phyloP scores from a whole-genome alignment of 2,329 filamentous ascomycete genomes.

The Stagonosporopsis rhizophila region DNA sequence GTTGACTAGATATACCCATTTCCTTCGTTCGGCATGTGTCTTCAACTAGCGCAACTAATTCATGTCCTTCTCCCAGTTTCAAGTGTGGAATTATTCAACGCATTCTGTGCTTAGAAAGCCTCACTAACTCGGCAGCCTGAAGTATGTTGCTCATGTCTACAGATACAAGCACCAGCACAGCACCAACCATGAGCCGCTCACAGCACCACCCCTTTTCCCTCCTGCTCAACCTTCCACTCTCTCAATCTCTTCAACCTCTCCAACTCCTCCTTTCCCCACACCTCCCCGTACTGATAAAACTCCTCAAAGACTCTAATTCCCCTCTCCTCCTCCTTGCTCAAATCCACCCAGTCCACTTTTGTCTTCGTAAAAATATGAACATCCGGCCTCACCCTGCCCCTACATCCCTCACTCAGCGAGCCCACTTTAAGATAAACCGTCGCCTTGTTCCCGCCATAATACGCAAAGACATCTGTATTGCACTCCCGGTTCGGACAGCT shows the following conservation, averaged over 20 bases:
- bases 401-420: conserved; percentile 52
- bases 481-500: conserved; percentile 53
- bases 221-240: conserved; percentile 9
- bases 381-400: conserved; percentile 51
- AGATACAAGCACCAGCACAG: background rate
- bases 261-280: conserved; percentile 24
- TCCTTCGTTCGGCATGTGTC: conserved; percentile 6
- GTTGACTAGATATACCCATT: conserved; percentile 13
- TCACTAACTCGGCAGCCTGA: background rate
- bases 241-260: conserved; percentile 19
- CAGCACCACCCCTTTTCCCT: background rate
- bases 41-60: background rate
- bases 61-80: background rate
- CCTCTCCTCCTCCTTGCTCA: conserved; percentile 49
- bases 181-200: background rate
- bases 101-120: background rate
- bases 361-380: conserved; percentile 55
- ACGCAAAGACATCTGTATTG: conserved; percentile 51
- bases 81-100: background rate
- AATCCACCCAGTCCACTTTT: conserved; percentile 50
- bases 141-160: background rate
- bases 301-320: conserved; percentile 22
- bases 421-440: conserved; percentile 54
- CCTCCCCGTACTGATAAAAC: conserved; percentile 22
- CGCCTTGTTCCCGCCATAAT: conserved; percentile 47